Conservation (phyloP, 441 rosid genomes). For the Gossypium lobatum region DNA sequence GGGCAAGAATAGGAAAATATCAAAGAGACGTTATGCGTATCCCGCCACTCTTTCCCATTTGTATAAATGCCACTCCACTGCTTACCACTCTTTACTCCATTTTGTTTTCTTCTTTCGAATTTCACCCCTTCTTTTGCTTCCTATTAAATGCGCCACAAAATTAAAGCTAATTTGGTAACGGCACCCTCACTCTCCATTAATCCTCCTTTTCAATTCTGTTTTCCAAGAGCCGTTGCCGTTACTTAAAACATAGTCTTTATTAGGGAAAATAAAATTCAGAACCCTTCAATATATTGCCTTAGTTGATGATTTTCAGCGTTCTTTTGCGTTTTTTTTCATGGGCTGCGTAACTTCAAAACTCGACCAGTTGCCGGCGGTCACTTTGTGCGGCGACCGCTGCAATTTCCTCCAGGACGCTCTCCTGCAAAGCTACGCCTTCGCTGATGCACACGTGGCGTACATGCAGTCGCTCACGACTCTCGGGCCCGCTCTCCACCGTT, state of each 20-base stretch:
- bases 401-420: constrained; percentile 58
- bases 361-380: constrained; percentile 70
- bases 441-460: constrained; percentile 64
- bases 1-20: background rate
- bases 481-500: constrained; percentile 41
- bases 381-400: constrained; percentile 72
- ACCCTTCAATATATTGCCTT: background rate
- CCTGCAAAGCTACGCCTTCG: constrained; percentile 51
- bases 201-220: background rate
- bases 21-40: constrained; percentile 13
- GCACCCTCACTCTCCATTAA: background rate
- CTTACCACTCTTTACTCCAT: background rate
- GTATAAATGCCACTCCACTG: background rate
- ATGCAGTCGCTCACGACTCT: constrained; percentile 40
- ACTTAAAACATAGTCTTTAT: background rate
- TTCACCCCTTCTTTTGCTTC: background rate
- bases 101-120: background rate
- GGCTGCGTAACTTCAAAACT: constrained; percentile 76
- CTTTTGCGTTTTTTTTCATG: constrained; percentile 26
- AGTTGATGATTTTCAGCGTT: background rate
- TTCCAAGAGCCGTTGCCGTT: background rate
- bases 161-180: background rate
- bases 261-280: too few species aligned
- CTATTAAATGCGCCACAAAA: constrained; percentile 5
- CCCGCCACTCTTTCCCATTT: background rate